Evolutionary conservation across 129 eudicot species (phyloP).

Genomic region (Rutidosis leptorrhynchoides): DNA sequence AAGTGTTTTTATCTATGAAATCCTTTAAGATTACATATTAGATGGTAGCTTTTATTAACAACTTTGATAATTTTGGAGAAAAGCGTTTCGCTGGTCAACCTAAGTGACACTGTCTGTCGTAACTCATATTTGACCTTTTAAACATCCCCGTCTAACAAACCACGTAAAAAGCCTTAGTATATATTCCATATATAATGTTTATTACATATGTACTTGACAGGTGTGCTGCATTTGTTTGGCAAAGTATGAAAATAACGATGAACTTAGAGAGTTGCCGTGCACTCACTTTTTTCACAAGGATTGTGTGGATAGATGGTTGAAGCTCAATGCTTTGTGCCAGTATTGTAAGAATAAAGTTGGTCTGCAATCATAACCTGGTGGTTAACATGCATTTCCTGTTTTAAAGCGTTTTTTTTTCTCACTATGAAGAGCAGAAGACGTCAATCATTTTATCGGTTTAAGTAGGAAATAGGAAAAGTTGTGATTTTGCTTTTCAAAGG

Average conservation of each 20-base stretch:
- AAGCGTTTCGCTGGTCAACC: background rate
- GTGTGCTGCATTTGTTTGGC: constrained; percentile 95
- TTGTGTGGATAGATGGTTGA: constrained; percentile 93
- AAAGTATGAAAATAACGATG: constrained; percentile 87
- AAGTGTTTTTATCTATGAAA: background rate
- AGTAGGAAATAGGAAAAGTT: constrained; percentile 20
- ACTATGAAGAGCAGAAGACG: constrained; percentile 25
- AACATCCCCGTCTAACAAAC: too few relatives aligned
- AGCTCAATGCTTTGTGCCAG: constrained; percentile 80
- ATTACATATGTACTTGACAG: constrained; percentile 49
- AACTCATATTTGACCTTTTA: too few relatives aligned
- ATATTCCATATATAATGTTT: too few relatives aligned
- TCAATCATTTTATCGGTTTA: constrained; percentile 5
- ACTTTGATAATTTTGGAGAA: background rate
- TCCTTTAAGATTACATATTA: background rate
- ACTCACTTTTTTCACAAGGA: constrained; percentile 91
- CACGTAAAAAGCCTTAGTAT: too few relatives aligned
- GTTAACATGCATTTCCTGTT: constrained; percentile 28
- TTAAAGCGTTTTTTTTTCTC: constrained; percentile 19
- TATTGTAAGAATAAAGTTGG: constrained; percentile 83
- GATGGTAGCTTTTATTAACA: background rate
- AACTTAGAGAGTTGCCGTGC: constrained; percentile 73
- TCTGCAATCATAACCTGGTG: constrained; percentile 31
- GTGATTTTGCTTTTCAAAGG: constrained; percentile 16
- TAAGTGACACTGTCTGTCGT: too few relatives aligned